A percentile compares a stretch with the other conserved stretches of the same genome.
Evolutionary conservation across 768 basidiomycete genomes (phyloP).

Genomic region (Xerocomus brunneocitrinus): DNA sequence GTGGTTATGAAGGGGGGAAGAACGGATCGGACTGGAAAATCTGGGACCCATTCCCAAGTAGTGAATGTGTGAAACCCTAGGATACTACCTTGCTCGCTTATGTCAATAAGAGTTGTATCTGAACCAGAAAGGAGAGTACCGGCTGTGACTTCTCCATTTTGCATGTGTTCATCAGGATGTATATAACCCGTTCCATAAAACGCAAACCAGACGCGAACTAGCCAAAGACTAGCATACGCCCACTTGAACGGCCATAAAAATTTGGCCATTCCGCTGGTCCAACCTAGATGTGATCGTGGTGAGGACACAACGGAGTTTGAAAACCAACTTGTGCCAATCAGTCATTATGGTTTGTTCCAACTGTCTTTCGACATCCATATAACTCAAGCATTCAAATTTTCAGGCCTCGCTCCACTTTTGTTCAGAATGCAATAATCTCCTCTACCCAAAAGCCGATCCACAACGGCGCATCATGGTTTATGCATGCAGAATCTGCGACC

Average conservation of each 20-base stretch:
- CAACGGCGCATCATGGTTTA: conserved; percentile 83
- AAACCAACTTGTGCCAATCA: conserved; percentile 14
- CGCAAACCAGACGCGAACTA: conserved; percentile 29
- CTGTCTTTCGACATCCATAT: neutral
- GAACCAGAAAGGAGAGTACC: conserved; percentile 21
- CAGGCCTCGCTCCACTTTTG: conserved; percentile 89
- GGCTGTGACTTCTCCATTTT: conserved; percentile 37
- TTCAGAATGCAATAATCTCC: conserved; percentile 90
- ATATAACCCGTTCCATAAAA: conserved; percentile 35
- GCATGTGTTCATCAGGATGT: conserved; percentile 41
- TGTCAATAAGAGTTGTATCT: conserved; percentile 6
- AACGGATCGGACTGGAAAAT: conserved; percentile 35
- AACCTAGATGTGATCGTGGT: neutral
- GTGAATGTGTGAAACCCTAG: conserved; percentile 25
- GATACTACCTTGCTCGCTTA: conserved; percentile 21
- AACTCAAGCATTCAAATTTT: neutral
- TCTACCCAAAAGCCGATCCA: conserved; percentile 90
- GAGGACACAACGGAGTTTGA: conserved; percentile 24
- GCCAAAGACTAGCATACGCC: conserved; percentile 23
- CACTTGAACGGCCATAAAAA: conserved; percentile 10
- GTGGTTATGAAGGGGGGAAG: conserved; percentile 31
- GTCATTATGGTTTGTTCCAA: conserved; percentile 26
- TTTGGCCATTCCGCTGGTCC: conserved; percentile 8
- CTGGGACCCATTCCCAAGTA: conserved; percentile 38
- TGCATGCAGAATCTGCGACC: conserved; percentile 85